Conservation (phyloP, 2,329 filamentous ascomycete species). For the Pseudogymnoascus sp. region DNA sequence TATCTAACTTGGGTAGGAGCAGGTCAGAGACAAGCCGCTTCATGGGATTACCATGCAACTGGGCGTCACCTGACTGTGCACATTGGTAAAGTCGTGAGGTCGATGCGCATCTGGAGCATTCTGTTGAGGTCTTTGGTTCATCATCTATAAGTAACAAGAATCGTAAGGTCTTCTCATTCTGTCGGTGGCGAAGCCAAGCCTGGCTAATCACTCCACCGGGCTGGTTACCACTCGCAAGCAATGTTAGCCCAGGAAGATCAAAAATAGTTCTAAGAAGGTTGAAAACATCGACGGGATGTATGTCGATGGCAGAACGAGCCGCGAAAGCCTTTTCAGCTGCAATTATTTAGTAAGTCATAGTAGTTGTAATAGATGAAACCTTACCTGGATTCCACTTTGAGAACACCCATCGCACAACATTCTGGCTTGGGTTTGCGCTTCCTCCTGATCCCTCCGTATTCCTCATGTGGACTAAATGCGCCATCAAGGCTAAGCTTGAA, state of each 20-base stretch:
- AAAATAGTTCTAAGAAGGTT: constrained; percentile 65
- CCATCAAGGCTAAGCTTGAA: constrained; percentile 67
- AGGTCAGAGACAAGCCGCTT: constrained; percentile 28
- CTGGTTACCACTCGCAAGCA: constrained; percentile 9
- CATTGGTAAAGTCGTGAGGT: neutral
- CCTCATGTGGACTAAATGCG: constrained; percentile 57
- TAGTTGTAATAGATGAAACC: constrained; percentile 21
- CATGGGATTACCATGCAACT: constrained; percentile 21
- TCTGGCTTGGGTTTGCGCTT: constrained; percentile 59
- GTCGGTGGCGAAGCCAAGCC: constrained; percentile 25
- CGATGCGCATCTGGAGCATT: constrained; percentile 18
- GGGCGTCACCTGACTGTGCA: neutral
- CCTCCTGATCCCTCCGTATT: constrained; percentile 62
- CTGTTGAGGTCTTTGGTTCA: neutral
- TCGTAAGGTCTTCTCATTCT: constrained; percentile 39
- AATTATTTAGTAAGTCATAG: constrained; percentile 14
- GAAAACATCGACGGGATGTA: constrained; percentile 58
- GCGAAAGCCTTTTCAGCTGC: constrained; percentile 61
- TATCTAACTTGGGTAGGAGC: constrained; percentile 22
- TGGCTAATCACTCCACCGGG: constrained; percentile 25
- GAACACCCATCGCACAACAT: constrained; percentile 75
- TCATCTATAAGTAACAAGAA: constrained; percentile 49
- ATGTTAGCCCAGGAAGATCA: constrained; percentile 36
- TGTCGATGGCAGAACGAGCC: constrained; percentile 56
- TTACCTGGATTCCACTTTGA: constrained; percentile 75